phyloP scores from a whole-genome alignment of 345 rosid species.

The Eutrema japonicum region DNA sequence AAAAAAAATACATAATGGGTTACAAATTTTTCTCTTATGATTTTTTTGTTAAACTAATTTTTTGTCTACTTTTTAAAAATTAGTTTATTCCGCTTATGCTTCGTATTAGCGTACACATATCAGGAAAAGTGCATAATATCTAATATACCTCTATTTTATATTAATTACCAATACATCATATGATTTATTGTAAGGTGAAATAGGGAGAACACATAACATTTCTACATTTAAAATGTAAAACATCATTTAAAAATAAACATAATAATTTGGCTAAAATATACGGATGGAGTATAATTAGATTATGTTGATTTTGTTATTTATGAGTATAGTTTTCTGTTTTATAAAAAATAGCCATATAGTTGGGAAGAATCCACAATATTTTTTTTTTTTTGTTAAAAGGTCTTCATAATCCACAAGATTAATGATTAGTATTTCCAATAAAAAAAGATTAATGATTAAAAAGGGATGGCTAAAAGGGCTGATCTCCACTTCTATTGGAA shows the following conservation, averaged over 20 bases:
- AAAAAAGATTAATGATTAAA: constrained; percentile 4
- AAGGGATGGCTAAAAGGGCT: constrained; percentile 12
- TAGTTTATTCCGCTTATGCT: background rate
- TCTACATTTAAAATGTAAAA: background rate
- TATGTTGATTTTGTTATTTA: background rate
- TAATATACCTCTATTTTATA: too few relatives aligned
- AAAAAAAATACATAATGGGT: background rate
- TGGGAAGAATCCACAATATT: constrained; percentile 9
- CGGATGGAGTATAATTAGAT: background rate
- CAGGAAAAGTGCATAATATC: background rate
- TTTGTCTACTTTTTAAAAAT: background rate
- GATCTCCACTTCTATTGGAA: constrained; percentile 27
- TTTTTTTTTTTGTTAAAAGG: too few relatives aligned
- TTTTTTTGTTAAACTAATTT: background rate
- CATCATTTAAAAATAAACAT: background rate
- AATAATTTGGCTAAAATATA: background rate
- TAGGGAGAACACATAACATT: too few relatives aligned
- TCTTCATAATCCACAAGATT: background rate
- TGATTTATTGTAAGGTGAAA: background rate
- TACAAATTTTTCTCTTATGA: background rate
- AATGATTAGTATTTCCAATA: constrained; percentile 19
- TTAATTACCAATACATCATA: background rate
- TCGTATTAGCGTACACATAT: background rate
- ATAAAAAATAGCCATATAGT: background rate
- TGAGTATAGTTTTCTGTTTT: background rate